Conservation (phyloP, 495 filamentous ascomycete genomes). For the Penicillium waksmanii region DNA sequence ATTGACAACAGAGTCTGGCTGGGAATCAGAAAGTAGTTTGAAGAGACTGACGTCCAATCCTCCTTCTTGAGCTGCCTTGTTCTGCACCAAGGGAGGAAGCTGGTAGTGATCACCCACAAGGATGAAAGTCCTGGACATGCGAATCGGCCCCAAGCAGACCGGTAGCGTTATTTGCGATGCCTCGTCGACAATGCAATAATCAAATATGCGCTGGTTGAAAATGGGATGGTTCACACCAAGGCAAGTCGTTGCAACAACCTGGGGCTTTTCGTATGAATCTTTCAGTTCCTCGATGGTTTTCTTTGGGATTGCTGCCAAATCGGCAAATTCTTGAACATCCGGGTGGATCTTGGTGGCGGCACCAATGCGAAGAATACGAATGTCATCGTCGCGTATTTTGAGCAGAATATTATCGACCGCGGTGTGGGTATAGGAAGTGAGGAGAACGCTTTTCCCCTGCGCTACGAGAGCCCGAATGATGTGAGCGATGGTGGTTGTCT, state of each 20-base stretch:
- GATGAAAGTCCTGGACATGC: conserved; percentile 91
- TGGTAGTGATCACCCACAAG: conserved; percentile 97
- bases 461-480: conserved; percentile 90
- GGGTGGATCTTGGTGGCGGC: conserved; percentile 81
- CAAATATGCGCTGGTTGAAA: conserved; percentile 87
- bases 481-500: conserved; percentile 96
- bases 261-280: conserved; percentile 76
- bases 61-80: conserved; percentile 80
- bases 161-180: conserved; percentile 97
- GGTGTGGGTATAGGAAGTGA: conserved; percentile 95
- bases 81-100: conserved; percentile 90
- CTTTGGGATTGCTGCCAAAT: conserved; percentile 71
- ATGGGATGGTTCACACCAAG: conserved; percentile 86
- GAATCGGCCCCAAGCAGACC: conserved; percentile 89
- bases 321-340: conserved; percentile 81
- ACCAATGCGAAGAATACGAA: conserved; percentile 83
- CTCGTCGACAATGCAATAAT: conserved; percentile 98
- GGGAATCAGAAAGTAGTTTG: conserved; percentile 84
- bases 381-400: conserved; percentile 79
- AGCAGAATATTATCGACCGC: conserved; percentile 97
- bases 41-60: conserved; percentile 93
- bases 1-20: conserved; percentile 83
- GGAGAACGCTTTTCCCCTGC: conserved; percentile 87
- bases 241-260: conserved; percentile 93
- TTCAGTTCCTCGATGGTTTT: conserved; percentile 80